Conservation (phyloP, 257 asterid species). For the Marsdenia floribunda region DNA sequence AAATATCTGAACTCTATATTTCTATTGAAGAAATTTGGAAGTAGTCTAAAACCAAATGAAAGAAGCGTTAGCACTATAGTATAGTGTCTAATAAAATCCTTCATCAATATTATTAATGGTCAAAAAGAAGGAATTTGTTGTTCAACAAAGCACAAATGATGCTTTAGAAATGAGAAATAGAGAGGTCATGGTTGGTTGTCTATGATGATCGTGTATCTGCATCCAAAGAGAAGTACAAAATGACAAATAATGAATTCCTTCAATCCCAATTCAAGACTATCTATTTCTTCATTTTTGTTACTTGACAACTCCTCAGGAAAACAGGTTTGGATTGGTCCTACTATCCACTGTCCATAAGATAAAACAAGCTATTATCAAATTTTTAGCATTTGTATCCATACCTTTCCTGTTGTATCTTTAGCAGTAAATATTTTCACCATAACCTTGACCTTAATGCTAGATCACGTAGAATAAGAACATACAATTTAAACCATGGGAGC, state of each 20-base stretch:
- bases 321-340: background rate
- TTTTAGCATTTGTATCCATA: background rate
- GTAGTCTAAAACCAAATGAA: background rate
- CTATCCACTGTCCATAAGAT: background rate
- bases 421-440: background rate
- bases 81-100: background rate
- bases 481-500: background rate
- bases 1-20: background rate
- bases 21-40: background rate
- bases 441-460: background rate
- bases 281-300: background rate
- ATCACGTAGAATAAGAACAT: background rate
- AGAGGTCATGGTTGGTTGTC: background rate
- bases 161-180: background rate
- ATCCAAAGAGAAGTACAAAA: background rate
- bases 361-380: background rate
- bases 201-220: background rate
- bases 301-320: background rate
- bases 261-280: background rate
- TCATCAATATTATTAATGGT: background rate
- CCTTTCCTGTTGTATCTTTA: background rate
- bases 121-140: background rate
- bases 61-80: background rate
- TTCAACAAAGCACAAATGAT: background rate
- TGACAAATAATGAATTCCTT: background rate